Evolutionary conservation across 768 basidiomycete species (phyloP).

Genomic region (Podaxis pistillaris): DNA sequence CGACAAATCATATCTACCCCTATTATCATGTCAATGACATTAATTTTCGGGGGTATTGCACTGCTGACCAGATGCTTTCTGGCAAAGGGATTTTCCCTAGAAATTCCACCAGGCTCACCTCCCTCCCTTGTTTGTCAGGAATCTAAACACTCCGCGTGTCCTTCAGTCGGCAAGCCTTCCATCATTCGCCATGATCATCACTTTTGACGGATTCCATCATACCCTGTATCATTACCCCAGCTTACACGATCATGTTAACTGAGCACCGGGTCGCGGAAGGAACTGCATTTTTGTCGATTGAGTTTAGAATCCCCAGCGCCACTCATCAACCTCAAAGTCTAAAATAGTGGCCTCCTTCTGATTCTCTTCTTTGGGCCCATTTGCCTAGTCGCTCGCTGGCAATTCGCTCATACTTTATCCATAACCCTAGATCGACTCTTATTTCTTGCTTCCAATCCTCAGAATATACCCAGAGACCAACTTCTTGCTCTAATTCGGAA

Average conservation of each 20-base stretch:
- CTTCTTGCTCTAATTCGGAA: background rate
- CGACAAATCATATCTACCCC: too few species aligned
- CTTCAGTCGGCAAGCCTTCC: background rate
- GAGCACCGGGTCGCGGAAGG: background rate
- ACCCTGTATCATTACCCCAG: background rate
- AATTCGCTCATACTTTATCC: background rate
- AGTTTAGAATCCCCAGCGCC: background rate
- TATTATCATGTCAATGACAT: background rate
- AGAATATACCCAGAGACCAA: background rate
- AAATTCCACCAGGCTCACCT: background rate
- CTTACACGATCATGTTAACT: background rate
- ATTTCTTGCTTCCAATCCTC: background rate
- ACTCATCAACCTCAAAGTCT: background rate
- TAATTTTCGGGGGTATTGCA: background rate
- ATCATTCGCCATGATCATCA: background rate
- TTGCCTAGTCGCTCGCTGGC: slow-evolving; percentile 4
- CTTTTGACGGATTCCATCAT: background rate
- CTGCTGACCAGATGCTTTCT: background rate
- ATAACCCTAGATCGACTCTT: background rate
- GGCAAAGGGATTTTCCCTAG: background rate
- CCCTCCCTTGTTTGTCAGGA: background rate
- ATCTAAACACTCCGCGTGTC: background rate
- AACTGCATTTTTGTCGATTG: background rate
- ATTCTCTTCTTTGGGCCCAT: background rate
- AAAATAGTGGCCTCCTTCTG: background rate